phyloP scores from a whole-genome alignment of 495 filamentous ascomycete species.

The Xylaria scruposa region DNA sequence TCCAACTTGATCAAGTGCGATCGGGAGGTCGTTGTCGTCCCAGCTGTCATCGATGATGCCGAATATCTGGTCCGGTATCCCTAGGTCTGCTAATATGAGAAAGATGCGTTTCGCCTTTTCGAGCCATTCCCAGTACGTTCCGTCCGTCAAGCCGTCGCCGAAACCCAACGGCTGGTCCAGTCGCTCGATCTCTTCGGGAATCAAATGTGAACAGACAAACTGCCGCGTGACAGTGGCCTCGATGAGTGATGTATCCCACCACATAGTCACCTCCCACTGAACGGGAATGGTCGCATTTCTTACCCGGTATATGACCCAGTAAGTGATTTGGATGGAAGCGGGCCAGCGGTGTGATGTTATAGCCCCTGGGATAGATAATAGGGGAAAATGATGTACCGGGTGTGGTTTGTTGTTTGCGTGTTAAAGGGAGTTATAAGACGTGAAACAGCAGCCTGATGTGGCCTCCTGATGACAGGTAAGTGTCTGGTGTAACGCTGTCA shows the following conservation, averaged over 20 bases:
- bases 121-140: slow-evolving; percentile 94
- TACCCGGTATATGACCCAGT: slow-evolving; percentile 20
- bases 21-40: slow-evolving; percentile 87
- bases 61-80: slow-evolving; percentile 85
- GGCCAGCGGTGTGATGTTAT: slow-evolving; percentile 13
- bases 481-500: slow-evolving; percentile 17
- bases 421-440: slow-evolving; percentile 10
- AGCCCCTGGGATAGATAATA: neutral
- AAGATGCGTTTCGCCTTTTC: slow-evolving; percentile 77
- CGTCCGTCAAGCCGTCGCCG: slow-evolving; percentile 87
- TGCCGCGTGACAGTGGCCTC: slow-evolving; percentile 72
- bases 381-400: slow-evolving; percentile 1
- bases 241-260: slow-evolving; percentile 84
- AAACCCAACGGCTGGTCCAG: slow-evolving; percentile 77
- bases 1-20: slow-evolving; percentile 73
- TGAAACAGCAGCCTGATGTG: slow-evolving; percentile 17
- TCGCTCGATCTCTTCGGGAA: slow-evolving; percentile 66
- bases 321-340: slow-evolving; percentile 1
- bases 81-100: slow-evolving; percentile 79
- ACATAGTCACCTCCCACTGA: slow-evolving; percentile 52
- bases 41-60: slow-evolving; percentile 82
- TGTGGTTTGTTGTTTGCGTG: neutral
- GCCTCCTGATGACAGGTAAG: slow-evolving; percentile 21
- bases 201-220: slow-evolving; percentile 71
- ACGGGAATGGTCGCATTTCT: slow-evolving; percentile 39